phyloP scores from a whole-genome alignment of 495 filamentous ascomycete species.

The Cenococcum geophilum region DNA sequence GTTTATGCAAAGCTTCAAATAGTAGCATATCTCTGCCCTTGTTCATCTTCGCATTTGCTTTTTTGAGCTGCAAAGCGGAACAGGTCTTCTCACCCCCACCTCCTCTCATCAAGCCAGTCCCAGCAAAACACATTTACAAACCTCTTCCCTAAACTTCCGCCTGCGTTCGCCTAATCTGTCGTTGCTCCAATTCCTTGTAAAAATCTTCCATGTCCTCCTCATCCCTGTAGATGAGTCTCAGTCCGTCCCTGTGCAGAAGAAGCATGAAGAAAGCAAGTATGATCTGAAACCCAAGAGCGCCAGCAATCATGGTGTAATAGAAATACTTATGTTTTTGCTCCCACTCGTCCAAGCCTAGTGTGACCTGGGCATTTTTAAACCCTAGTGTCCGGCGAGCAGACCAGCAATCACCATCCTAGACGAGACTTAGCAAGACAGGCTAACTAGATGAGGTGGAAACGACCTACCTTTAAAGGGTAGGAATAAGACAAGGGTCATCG shows the following conservation, averaged over 20 bases:
- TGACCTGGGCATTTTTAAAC: slow-evolving; percentile 2
- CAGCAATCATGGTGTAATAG: slow-evolving; percentile 14
- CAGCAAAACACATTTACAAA: too few relatives aligned
- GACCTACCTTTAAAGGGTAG: slow-evolving; percentile 15
- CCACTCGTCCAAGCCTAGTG: neutral
- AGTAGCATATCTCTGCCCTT: too few relatives aligned
- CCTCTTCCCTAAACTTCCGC: neutral
- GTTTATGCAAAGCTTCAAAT: too few relatives aligned
- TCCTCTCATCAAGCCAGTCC: too few relatives aligned
- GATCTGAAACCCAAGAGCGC: slow-evolving; percentile 10
- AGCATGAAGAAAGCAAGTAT: slow-evolving; percentile 3
- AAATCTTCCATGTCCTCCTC: neutral
- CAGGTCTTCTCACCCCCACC: too few relatives aligned
- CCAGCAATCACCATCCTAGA: slow-evolving; percentile 21
- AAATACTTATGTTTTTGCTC: slow-evolving; percentile 3
- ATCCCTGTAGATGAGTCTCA: slow-evolving; percentile 8
- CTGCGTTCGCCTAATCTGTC: neutral
- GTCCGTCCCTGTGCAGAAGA: neutral
- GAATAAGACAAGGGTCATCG: slow-evolving; percentile 14
- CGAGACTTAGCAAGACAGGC: neutral
- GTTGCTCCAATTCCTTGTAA: neutral
- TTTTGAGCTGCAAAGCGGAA: too few relatives aligned
- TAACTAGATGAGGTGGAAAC: neutral
- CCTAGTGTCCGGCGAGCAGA: slow-evolving; percentile 10
- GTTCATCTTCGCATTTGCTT: too few relatives aligned